A percentile compares a stretch with the other conserved stretches of the same genome.
These are phyloP conservation scores for Chaetoscypha palmicola DNA, from an alignment of 2,329 filamentous ascomycete genomes.

Conservation along the genomic window DNA sequence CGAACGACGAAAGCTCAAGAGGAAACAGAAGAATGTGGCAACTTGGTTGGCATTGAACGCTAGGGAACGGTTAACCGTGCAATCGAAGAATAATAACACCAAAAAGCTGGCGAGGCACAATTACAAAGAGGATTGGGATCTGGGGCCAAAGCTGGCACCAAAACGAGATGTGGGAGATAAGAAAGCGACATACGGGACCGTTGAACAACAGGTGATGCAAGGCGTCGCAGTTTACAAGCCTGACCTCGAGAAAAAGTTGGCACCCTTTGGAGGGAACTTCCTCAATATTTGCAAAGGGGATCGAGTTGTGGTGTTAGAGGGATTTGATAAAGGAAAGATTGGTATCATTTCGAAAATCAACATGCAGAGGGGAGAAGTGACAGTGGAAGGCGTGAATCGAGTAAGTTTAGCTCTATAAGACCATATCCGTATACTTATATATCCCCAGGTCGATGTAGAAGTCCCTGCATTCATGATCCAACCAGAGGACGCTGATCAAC, in stretches of 20 bases:
- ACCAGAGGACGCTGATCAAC: conserved; percentile 33
- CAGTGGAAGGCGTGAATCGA: conserved; percentile 55
- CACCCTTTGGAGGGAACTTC: conserved; percentile 36
- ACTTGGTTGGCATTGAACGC: too few species aligned
- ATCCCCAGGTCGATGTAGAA: conserved; percentile 34
- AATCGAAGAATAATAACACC: conserved; percentile 11
- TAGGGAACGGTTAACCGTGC: too few species aligned
- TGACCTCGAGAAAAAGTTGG: conserved; percentile 27
- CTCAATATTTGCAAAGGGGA: conserved; percentile 63
- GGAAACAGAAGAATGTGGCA: conserved; percentile 29
- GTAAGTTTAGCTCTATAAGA: conserved; percentile 39
- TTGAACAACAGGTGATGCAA: conserved; percentile 34
- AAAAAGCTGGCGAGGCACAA: conserved; percentile 44
- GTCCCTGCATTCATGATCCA: conserved; percentile 36
- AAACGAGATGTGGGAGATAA: conserved; percentile 60
- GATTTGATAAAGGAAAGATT: conserved; percentile 77
- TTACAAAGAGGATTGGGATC: conserved; percentile 68
- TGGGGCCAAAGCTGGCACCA: conserved; percentile 73
- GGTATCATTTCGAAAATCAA: conserved; percentile 58
- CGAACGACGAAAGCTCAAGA: conserved; percentile 37
- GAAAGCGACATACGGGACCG: conserved; percentile 52
- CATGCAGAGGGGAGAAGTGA: conserved; percentile 47
- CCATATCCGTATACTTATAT: not conserved
- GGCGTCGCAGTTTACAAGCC: conserved; percentile 19
- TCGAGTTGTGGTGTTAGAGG: conserved; percentile 73